These are phyloP conservation scores for Dendrobium catenatum DNA, from an alignment of 106 monocot genomes.

Conservation along the genomic window DNA sequence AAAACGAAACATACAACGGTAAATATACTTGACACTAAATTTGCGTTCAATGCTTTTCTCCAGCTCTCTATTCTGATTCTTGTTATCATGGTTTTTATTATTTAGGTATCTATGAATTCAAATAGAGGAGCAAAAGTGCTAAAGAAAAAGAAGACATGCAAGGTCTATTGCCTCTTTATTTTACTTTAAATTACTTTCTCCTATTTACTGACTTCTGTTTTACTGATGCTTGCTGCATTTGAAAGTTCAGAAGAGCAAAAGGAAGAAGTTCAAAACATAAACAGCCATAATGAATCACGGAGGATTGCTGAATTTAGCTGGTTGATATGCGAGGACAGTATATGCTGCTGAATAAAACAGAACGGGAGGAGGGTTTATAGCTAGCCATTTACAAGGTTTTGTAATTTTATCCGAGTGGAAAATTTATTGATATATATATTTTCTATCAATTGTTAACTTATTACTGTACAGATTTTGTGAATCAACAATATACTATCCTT, in stretches of 20 bases:
- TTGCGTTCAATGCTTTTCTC: neutral
- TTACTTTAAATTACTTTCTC: neutral
- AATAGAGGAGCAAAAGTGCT: slow-evolving; percentile 14
- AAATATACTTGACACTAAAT: neutral
- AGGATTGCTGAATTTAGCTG: no score
- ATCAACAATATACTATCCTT: no score
- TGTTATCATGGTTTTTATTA: neutral
- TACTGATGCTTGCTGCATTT: neutral
- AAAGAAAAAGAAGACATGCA: slow-evolving; percentile 29
- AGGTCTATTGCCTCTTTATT: slow-evolving; percentile 11
- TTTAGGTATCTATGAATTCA: slow-evolving; percentile 4
- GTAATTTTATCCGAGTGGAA: no score
- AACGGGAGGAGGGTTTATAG: no score
- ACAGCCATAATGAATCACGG: neutral
- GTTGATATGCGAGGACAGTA: no score
- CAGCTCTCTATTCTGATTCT: neutral
- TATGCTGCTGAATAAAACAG: no score
- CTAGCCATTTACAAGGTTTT: no score
- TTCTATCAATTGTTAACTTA: no score
- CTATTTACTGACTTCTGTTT: neutral
- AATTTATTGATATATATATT: no score
- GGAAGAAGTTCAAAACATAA: slow-evolving; percentile 11
- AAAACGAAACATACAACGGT: slow-evolving; percentile 13
- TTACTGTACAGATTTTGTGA: no score
- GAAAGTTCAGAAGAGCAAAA: slow-evolving; percentile 10